Evolutionary conservation across 805 yeast species (phyloP).

Genomic region (Saturnispora saitoi): DNA sequence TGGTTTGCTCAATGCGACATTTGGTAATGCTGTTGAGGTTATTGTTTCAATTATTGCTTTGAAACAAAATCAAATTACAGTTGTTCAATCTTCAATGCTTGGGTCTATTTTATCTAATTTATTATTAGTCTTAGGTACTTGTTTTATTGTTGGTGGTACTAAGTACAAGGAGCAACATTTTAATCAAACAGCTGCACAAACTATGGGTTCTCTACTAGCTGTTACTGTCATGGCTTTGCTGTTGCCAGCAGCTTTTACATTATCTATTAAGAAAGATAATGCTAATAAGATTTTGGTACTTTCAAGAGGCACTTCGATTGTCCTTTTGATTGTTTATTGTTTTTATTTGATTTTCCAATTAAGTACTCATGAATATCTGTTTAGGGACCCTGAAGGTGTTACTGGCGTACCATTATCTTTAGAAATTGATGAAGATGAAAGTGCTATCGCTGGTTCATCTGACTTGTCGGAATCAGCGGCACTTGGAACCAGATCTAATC

Average conservation of each 20-base stretch:
- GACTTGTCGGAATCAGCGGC: not conserved
- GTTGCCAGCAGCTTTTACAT: constrained; percentile 94
- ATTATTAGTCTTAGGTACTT: constrained; percentile 87
- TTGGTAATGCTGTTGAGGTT: constrained; percentile 96
- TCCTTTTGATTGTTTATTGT: constrained; percentile 67
- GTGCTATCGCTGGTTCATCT: not conserved
- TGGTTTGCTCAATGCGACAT: constrained; percentile 90
- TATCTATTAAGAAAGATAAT: constrained; percentile 39
- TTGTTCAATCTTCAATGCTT: constrained; percentile 95
- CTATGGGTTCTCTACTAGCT: constrained; percentile 91
- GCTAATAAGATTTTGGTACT: constrained; percentile 50
- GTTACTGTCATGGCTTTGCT: constrained; percentile 81
- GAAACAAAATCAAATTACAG: constrained; percentile 75
- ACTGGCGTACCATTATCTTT: not conserved
- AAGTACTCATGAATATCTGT: constrained; percentile 71
- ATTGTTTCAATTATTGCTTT: constrained; percentile 91
- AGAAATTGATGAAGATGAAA: constrained; percentile 23
- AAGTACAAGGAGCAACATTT: constrained; percentile 79
- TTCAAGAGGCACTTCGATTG: constrained; percentile 79
- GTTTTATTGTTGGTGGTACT: constrained; percentile 88
- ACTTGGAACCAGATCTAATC: not conserved
- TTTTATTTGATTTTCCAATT: constrained; percentile 82
- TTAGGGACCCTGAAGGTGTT: constrained; percentile 38
- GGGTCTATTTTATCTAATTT: constrained; percentile 88
- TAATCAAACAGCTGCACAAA: constrained; percentile 95